These are phyloP conservation scores for Clavulina sp. DNA, from an alignment of 768 basidiomycete species.

Conservation along the genomic window DNA sequence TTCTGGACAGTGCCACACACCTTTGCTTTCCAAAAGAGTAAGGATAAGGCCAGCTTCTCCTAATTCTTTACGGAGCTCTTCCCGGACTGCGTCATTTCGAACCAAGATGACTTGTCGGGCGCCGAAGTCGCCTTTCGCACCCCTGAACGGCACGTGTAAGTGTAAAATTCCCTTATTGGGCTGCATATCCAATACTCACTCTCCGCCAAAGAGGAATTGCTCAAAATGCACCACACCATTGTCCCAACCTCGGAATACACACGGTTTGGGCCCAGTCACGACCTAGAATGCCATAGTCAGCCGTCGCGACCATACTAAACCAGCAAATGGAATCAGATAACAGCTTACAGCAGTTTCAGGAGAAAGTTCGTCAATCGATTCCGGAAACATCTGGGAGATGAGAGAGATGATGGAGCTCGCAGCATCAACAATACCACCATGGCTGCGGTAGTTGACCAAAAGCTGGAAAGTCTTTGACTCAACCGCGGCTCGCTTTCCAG, in stretches of 20 bases:
- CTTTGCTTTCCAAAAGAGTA: background rate
- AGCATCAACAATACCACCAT: constrained; percentile 57
- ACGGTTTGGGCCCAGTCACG: background rate
- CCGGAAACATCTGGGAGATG: constrained; percentile 41
- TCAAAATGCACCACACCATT: background rate
- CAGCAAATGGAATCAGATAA: no score
- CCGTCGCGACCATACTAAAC: no score
- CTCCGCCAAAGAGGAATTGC: background rate
- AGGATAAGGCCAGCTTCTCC: constrained; percentile 34
- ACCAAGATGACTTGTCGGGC: constrained; percentile 62
- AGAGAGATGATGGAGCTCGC: constrained; percentile 49
- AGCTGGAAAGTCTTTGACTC: constrained; percentile 32
- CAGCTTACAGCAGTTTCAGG: constrained; percentile 33
- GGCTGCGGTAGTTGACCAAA: constrained; percentile 48
- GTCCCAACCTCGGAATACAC: background rate
- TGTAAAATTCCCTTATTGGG: background rate
- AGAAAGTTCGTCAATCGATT: constrained; percentile 41
- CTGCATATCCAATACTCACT: background rate
- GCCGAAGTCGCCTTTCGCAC: constrained; percentile 36
- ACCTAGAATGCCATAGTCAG: no score
- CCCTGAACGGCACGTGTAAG: background rate
- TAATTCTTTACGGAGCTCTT: constrained; percentile 31
- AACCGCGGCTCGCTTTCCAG: constrained; percentile 3
- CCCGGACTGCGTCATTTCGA: constrained; percentile 34
- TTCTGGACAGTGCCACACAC: background rate